Conservation (phyloP, 2,329 filamentous ascomycete genomes). For the Salinomyces thailandicus region DNA sequence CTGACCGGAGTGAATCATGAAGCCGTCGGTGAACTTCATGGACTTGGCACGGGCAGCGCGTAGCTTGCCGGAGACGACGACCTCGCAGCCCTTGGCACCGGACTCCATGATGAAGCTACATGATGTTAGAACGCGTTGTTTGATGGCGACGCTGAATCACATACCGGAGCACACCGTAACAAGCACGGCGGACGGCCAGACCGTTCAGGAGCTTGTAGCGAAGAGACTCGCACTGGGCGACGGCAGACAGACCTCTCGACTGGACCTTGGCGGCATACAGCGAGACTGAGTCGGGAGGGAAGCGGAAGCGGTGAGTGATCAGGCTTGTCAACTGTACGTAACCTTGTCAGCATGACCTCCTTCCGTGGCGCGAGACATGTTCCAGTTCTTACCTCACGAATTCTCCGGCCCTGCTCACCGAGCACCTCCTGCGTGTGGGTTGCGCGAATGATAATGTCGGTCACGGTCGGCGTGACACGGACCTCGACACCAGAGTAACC, state of each 20-base stretch:
- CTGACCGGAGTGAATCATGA: constrained; percentile 99
- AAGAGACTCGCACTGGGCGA: constrained; percentile 99
- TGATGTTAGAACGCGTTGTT: constrained; percentile 5
- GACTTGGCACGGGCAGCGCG: constrained; percentile 97
- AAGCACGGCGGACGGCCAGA: constrained; percentile 94
- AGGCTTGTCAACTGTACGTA: constrained; percentile 70
- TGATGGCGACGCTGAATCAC: background rate
- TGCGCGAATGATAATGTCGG: constrained; percentile 99
- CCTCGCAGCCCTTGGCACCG: constrained; percentile 99
- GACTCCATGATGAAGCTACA: constrained; percentile 99
- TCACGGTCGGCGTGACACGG: constrained; percentile 98
- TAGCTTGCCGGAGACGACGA: constrained; percentile 98
- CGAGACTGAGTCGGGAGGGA: constrained; percentile 99
- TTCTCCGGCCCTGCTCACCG: constrained; percentile 98
- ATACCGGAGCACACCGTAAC: constrained; percentile 83
- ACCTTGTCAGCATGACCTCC: constrained; percentile 5
- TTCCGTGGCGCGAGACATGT: background rate
- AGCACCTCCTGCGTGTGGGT: constrained; percentile 99
- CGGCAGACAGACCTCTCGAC: constrained; percentile 98
- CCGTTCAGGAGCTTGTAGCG: constrained; percentile 99
- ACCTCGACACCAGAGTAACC: constrained; percentile 99
- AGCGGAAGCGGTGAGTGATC: constrained; percentile 99
- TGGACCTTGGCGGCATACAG: constrained; percentile 99
- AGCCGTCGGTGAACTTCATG: constrained; percentile 99
- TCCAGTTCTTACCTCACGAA: constrained; percentile 57